A percentile compares a stretch with the other conserved stretches of the same genome.
phyloP scores from a whole-genome alignment of 148 eudicot genomes.

The Vaccinium macrocarpon region DNA sequence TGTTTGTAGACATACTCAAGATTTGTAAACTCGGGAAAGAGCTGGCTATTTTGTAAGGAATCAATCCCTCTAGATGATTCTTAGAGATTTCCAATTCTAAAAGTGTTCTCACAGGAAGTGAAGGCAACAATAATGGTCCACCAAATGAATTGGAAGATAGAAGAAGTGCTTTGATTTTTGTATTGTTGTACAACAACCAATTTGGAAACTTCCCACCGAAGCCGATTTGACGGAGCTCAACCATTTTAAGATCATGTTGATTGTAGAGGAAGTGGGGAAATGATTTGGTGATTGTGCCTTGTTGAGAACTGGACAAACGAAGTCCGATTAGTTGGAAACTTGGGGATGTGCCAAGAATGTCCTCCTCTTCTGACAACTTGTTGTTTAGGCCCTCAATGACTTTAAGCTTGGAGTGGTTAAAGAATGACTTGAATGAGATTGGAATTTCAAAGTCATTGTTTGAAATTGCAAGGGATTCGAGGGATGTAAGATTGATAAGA shows the following conservation, averaged over 20 bases:
- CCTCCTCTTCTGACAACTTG: not conserved
- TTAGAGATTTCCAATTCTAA: conserved; percentile 4
- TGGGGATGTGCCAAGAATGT: conserved; percentile 3
- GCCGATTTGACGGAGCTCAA: not conserved
- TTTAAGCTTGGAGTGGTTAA: not conserved
- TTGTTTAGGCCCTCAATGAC: not conserved
- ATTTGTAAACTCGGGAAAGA: too few relatives aligned
- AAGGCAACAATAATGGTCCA: not conserved
- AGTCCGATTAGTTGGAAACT: conserved; percentile 18
- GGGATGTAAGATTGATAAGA: not conserved
- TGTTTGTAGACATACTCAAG: conserved; percentile 7
- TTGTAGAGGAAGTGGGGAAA: conserved; percentile 17
- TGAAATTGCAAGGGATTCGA: conserved; percentile 10
- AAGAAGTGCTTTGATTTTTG: not conserved
- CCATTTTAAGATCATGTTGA: conserved; percentile 10
- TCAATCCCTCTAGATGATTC: not conserved
- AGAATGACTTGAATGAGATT: conserved; percentile 14
- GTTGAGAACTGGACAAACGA: not conserved
- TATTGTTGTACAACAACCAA: conserved; percentile 20
- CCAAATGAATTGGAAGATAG: not conserved
- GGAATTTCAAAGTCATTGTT: conserved; percentile 11
- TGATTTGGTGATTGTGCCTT: not conserved
- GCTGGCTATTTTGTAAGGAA: too few relatives aligned
- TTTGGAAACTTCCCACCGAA: conserved; percentile 12
- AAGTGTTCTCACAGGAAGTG: not conserved